Base-by-base conservation (phyloP, 176 grass and related monocot species). In the Zoysia pacifica region DNA sequence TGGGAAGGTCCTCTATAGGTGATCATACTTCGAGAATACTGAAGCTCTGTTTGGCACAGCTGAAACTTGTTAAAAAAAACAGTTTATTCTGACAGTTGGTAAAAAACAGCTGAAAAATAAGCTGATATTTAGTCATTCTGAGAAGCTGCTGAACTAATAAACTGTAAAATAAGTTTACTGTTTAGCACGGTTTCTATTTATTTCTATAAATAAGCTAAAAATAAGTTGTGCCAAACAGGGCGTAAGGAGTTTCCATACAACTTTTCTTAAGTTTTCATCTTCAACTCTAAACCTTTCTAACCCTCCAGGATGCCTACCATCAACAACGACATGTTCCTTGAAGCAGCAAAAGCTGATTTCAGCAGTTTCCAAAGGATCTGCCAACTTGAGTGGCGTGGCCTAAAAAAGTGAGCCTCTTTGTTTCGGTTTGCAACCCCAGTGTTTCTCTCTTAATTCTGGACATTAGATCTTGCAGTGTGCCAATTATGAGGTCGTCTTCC, bases 301-400 rank as follows among this genome's bases (percentile, higher is more conserved):
- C 4, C 7, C 16, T 58, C 1, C n/a, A 97, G 90, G 86, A 97
- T 91, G 90, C 62, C 51, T 5, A 60, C 87, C 7, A 54, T 93
- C 44, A 91, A 38, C 83, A 97, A 87, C 8, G 86, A 89, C 38
- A 6, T 73, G 7, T 93, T 83, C 60, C 78, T 93, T 53, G n/a
- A 86, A 67, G 43, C 74, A 7, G 91, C 94, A 0, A 93, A 78
- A 67, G 75, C 54, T 1, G 93, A 93, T 74, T 97, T 85, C 43
- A 83, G 78, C 6, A 36, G 37, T 2, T 97, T 85, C 44, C 91
- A 93, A 46, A 37, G 65, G 11, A 63, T 56, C 0, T 73, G 86
- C 75, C 86, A 73, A 40, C 36, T 78, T 0, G 94, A 97, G 73
- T 97, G 81, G 86, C 62, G 69, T 2, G 61, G 18, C 37, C 60